phyloP scores from a whole-genome alignment of 352 stramenopile species.

The Plasmopara halstedii region DNA sequence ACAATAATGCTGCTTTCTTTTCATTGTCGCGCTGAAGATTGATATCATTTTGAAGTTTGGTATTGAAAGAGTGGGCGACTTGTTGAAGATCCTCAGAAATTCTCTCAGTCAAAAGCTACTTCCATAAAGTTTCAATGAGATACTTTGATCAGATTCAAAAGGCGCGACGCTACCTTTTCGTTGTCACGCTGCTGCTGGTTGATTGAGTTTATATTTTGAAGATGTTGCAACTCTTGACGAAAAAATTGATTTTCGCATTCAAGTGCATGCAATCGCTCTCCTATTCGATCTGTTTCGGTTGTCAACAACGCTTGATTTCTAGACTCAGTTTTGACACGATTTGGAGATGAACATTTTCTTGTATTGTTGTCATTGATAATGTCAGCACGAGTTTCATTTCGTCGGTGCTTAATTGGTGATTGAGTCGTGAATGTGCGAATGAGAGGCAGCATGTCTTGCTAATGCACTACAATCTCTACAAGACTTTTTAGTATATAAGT shows the following conservation, averaged over 20 bases:
- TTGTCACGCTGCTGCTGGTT: conserved; percentile 54
- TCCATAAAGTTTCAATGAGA: conserved; percentile 1
- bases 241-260: conserved; percentile 57
- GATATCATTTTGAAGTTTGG: conserved; percentile 48
- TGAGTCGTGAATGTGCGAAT: conserved; percentile 33
- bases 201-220: conserved; percentile 44
- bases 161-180: conserved; percentile 30
- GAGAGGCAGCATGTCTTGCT: conserved; percentile 32
- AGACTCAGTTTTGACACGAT: neutral
- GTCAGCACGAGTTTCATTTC: conserved; percentile 1
- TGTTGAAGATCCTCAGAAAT: conserved; percentile 51
- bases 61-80: conserved; percentile 40
- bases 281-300: conserved; percentile 4
- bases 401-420: conserved; percentile 8
- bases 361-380: conserved; percentile 11
- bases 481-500: neutral
- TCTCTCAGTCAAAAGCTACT: conserved; percentile 10
- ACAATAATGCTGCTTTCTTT: conserved; percentile 59
- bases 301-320: neutral
- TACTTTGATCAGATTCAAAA: neutral
- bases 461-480: neutral
- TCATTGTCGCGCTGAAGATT: conserved; percentile 51
- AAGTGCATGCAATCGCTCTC: conserved; percentile 27
- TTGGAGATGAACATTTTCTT: no score
- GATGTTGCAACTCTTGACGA: conserved; percentile 42